phyloP scores from a whole-genome alignment of 805 yeast genomes.

The Wickerhamiella occidentalis region DNA sequence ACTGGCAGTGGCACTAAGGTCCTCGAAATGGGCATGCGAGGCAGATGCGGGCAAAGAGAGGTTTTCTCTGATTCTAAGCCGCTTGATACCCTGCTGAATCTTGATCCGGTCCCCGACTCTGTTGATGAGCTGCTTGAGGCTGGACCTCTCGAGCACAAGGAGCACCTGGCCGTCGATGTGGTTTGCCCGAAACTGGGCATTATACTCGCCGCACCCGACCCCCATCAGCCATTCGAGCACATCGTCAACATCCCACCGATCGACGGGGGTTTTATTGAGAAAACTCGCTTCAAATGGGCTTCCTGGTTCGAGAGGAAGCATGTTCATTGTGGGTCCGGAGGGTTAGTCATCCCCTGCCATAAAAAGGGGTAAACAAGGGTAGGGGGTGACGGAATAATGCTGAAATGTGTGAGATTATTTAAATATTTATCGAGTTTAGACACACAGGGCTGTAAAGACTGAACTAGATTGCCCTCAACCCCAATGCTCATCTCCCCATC shows the following conservation, averaged over 20 bases:
- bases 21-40: background rate
- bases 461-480: no score
- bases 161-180: conserved; percentile 47
- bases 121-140: conserved; percentile 59
- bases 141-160: conserved; percentile 47
- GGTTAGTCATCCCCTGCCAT: background rate
- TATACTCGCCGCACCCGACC: conserved; percentile 24
- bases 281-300: conserved; percentile 23
- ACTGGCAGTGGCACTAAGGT: background rate
- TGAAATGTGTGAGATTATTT: no score
- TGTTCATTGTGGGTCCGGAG: conserved; percentile 11
- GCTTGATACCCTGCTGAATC: conserved; percentile 45
- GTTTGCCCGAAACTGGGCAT: conserved; percentile 29
- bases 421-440: no score
- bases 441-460: no score
- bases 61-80: conserved; percentile 22
- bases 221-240: conserved; percentile 27
- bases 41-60: background rate
- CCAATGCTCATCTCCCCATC: no score
- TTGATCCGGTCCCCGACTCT: conserved; percentile 76
- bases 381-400: background rate
- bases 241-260: conserved; percentile 23
- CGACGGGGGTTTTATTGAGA: conserved; percentile 12
- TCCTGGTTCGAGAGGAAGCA: conserved; percentile 23
- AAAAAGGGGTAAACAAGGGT: no score